Percentiles rank a stretch among this genome's conserved stretches.
Conservation (phyloP, 2,329 filamentous ascomycete genomes). For the Cercospora sp. region DNA sequence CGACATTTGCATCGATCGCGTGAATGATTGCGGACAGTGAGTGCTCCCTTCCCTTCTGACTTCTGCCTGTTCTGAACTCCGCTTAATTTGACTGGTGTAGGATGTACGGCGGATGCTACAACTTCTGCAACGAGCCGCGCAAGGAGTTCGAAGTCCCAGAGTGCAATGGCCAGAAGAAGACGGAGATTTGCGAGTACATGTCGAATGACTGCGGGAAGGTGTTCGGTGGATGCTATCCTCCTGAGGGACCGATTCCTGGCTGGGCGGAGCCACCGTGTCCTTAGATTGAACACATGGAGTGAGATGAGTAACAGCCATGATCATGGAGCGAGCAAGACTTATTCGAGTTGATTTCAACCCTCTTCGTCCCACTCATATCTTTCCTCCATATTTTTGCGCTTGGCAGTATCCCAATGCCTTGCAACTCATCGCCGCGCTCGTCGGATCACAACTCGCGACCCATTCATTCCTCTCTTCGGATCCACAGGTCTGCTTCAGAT, state of each 20-base stretch:
- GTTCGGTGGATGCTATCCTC: constrained; percentile 14
- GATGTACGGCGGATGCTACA: constrained; percentile 19
- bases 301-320: neutral
- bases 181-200: constrained; percentile 14
- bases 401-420: constrained; percentile 5
- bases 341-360: neutral
- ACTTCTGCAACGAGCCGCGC: constrained; percentile 10
- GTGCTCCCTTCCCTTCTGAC: neutral
- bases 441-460: constrained; percentile 4
- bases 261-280: constrained; percentile 3
- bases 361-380: neutral
- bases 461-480: constrained; percentile 5
- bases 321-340: neutral
- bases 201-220: constrained; percentile 10
- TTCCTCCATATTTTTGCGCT: neutral
- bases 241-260: constrained; percentile 1
- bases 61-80: neutral
- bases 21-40: constrained; percentile 15
- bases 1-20: constrained; percentile 5
- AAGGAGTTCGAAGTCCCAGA: constrained; percentile 14
- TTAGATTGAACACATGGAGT: neutral
- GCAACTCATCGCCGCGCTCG: constrained; percentile 1
- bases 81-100: neutral
- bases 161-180: constrained; percentile 13
- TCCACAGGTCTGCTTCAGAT: constrained; percentile 5